Evolutionary conservation across 2,329 filamentous ascomycete genomes (phyloP).

Genomic region (Phialocephala sp.): DNA sequence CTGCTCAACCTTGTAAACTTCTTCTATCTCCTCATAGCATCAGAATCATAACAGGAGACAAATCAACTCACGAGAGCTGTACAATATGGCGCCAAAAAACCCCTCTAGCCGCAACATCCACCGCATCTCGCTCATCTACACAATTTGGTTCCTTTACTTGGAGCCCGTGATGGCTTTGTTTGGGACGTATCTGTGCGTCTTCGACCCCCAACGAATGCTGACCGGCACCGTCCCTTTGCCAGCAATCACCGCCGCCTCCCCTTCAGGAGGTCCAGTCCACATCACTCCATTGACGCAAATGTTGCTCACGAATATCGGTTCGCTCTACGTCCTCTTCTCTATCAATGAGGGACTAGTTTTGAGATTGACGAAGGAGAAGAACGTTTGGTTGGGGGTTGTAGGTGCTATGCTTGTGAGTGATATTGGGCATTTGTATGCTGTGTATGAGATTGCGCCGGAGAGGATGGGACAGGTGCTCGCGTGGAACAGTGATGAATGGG

Average conservation of each 20-base stretch:
- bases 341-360: conserved; percentile 42
- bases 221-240: conserved; percentile 34
- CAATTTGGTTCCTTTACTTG: conserved; percentile 38
- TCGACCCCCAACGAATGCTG: conserved; percentile 30
- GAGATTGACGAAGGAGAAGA: conserved; percentile 38
- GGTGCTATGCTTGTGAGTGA: conserved; percentile 38
- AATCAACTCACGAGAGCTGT: not conserved
- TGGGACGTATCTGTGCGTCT: conserved; percentile 35
- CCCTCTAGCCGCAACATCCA: not conserved
- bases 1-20: not conserved
- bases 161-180: conserved; percentile 36
- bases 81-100: conserved; percentile 2
- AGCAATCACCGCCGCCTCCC: conserved; percentile 26
- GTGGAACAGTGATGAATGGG: conserved; percentile 47
- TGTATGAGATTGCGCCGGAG: conserved; percentile 42
- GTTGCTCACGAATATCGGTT: conserved; percentile 41
- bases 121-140: conserved; percentile 33
- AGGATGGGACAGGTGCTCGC: conserved; percentile 34
- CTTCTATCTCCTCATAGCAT: not conserved
- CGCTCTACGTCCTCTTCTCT: conserved; percentile 42
- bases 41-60: not conserved
- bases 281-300: conserved; percentile 36
- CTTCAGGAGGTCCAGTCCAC: conserved; percentile 24
- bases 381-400: conserved; percentile 40
- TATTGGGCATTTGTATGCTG: conserved; percentile 44